These are phyloP conservation scores for Boletus speciosus DNA, from an alignment of 768 basidiomycete genomes.

Conservation along the genomic window DNA sequence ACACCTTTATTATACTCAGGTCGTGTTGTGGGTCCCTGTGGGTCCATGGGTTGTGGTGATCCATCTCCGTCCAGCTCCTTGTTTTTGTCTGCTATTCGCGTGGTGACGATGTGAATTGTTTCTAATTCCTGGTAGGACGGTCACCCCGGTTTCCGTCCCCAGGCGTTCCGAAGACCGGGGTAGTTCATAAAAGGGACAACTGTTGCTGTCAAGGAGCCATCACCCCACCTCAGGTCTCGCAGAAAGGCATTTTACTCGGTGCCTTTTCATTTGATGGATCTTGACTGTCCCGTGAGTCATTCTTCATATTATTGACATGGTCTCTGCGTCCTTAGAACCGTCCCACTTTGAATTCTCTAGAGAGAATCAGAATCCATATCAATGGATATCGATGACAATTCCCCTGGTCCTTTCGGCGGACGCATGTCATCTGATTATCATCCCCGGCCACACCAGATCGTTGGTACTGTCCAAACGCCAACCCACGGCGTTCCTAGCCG, in stretches of 20 bases:
- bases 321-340: background rate
- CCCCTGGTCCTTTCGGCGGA: background rate
- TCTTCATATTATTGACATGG: background rate
- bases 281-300: slow-evolving; percentile 14
- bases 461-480: background rate
- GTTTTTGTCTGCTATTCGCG: slow-evolving; percentile 12
- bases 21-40: slow-evolving; percentile 22
- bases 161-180: background rate
- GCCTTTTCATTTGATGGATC: slow-evolving; percentile 9
- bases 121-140: background rate
- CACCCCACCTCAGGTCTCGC: background rate
- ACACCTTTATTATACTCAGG: slow-evolving; percentile 16
- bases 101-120: slow-evolving; percentile 14
- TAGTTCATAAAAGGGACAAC: slow-evolving; percentile 16
- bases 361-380: background rate
- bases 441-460: background rate
- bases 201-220: background rate
- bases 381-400: slow-evolving; percentile 13
- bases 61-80: slow-evolving; percentile 1
- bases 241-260: background rate
- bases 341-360: slow-evolving; percentile 1
- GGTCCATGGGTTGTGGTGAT: slow-evolving; percentile 9
- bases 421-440: background rate
- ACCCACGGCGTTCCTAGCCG: background rate
- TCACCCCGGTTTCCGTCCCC: slow-evolving; percentile 2